These are phyloP conservation scores for Capsicum baccatum DNA, from an alignment of 257 asterid genomes.

Conservation along the genomic window DNA sequence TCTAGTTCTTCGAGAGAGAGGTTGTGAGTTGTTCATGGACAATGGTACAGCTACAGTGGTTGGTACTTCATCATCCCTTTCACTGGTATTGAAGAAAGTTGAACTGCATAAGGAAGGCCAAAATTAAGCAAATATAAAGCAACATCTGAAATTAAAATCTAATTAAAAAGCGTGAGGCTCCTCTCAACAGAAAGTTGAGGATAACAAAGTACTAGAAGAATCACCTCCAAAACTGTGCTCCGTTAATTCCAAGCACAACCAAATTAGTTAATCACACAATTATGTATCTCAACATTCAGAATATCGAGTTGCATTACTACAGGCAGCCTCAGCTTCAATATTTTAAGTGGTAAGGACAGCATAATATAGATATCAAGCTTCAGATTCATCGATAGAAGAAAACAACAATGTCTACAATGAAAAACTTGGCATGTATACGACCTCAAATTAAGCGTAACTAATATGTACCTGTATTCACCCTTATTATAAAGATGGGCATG, in stretches of 20 bases:
- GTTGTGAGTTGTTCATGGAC: conserved; percentile 65
- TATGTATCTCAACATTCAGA: not conserved
- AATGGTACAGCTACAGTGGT: conserved; percentile 58
- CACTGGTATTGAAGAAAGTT: conserved; percentile 63
- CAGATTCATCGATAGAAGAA: not conserved
- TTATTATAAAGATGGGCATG: conserved; percentile 96
- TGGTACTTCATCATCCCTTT: conserved; percentile 77
- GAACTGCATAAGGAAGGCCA: conserved; percentile 59
- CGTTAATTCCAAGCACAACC: not conserved
- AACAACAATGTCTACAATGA: not conserved
- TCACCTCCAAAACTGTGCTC: not conserved
- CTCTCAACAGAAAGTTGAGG: conserved; percentile 16
- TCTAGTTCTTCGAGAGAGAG: conserved; percentile 97
- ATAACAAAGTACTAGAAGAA: conserved; percentile 13
- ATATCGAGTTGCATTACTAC: not conserved
- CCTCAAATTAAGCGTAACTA: conserved; percentile 25
- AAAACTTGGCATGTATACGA: not conserved
- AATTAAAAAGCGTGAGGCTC: conserved; percentile 14
- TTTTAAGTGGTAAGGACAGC: conserved; percentile 13
- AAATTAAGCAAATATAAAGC: conserved; percentile 18
- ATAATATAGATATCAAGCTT: not conserved
- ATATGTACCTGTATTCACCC: conserved; percentile 84
- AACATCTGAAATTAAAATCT: conserved; percentile 28
- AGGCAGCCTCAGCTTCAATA: conserved; percentile 17
- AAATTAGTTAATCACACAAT: conserved; percentile 10